phyloP scores from a whole-genome alignment of 176 grass and related monocot genomes.

The Eragrostis curvula region DNA sequence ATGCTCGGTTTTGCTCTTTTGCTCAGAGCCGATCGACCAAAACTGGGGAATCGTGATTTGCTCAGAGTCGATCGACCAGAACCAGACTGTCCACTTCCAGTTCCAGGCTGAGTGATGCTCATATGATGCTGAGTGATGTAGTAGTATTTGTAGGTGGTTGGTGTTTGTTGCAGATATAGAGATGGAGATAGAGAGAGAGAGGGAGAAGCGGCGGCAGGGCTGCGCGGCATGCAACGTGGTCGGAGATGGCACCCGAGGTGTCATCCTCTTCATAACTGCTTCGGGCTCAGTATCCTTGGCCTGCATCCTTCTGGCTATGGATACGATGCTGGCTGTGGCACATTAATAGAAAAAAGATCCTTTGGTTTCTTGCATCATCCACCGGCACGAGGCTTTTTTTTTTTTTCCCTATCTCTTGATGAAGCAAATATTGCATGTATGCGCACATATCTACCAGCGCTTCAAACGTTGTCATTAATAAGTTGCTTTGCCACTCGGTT shows the following conservation, averaged over 20 bases:
- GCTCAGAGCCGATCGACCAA: too few species aligned
- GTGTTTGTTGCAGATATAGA: not conserved
- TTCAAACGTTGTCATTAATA: not conserved
- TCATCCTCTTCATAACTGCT: not conserved
- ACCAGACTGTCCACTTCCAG: not conserved
- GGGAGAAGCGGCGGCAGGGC: not conserved
- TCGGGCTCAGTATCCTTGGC: not conserved
- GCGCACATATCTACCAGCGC: not conserved
- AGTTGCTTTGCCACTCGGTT: too few species aligned
- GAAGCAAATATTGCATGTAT: not conserved
- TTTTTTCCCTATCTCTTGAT: not conserved
- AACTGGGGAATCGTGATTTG: too few species aligned
- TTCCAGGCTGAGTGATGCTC: not conserved
- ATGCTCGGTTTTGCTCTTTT: not conserved
- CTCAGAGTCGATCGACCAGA: too few species aligned
- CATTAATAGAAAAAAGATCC: not conserved
- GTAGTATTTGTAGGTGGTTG: conserved; percentile 3
- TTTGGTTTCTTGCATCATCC: not conserved
- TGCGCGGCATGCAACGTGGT: conserved; percentile 14
- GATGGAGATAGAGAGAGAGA: not conserved
- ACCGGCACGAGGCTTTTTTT: not conserved
- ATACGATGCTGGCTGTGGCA: not conserved
- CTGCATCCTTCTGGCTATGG: not conserved
- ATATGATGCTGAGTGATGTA: not conserved
- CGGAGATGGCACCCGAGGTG: not conserved